Percentiles rank a stretch among this genome's conserved stretches.
Conservation (phyloP, 2,329 filamentous ascomycete species). For the Curvularia eragrostidis region DNA sequence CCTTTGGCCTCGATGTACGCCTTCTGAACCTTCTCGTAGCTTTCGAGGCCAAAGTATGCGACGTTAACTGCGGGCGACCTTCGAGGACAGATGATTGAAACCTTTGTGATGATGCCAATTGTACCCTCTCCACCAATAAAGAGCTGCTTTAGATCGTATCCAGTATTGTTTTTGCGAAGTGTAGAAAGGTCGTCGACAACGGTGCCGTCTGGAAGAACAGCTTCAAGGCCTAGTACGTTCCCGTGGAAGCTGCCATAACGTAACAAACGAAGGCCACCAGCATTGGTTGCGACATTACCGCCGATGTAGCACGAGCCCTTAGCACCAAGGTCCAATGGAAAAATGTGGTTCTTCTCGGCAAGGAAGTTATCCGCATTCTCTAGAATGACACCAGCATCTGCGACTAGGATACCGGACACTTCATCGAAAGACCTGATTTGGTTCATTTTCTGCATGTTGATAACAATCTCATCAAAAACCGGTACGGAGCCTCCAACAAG, state of each 20-base stretch:
- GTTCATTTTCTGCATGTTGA: conserved; percentile 92
- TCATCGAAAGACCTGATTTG: conserved; percentile 90
- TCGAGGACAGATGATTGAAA: conserved; percentile 89
- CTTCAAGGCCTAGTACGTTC: conserved; percentile 89
- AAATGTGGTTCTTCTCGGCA: conserved; percentile 83
- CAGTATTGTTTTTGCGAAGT: conserved; percentile 97
- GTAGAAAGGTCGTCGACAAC: conserved; percentile 87
- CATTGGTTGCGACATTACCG: conserved; percentile 95
- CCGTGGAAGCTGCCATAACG: conserved; percentile 95
- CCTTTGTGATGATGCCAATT: conserved; percentile 88
- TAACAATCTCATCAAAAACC: conserved; percentile 97
- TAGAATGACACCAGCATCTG: conserved; percentile 88
- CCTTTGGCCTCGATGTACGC: conserved; percentile 89
- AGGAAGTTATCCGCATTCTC: conserved; percentile 88
- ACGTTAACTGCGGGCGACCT: conserved; percentile 89
- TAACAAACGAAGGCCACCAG: conserved; percentile 85
- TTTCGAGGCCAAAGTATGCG: conserved; percentile 89
- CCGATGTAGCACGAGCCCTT: conserved; percentile 98
- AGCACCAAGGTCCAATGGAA: conserved; percentile 94
- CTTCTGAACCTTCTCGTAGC: conserved; percentile 84
- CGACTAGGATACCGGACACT: conserved; percentile 87
- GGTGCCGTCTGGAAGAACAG: conserved; percentile 90
- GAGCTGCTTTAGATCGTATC: conserved; percentile 95
- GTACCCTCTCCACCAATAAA: conserved; percentile 97
- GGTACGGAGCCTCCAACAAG: conserved; percentile 94